Evolutionary conservation across 2,329 filamentous ascomycete species (phyloP), one percentile per base, ranked within the genome.

Genomic region (Claviceps lovelessii): DNA sequence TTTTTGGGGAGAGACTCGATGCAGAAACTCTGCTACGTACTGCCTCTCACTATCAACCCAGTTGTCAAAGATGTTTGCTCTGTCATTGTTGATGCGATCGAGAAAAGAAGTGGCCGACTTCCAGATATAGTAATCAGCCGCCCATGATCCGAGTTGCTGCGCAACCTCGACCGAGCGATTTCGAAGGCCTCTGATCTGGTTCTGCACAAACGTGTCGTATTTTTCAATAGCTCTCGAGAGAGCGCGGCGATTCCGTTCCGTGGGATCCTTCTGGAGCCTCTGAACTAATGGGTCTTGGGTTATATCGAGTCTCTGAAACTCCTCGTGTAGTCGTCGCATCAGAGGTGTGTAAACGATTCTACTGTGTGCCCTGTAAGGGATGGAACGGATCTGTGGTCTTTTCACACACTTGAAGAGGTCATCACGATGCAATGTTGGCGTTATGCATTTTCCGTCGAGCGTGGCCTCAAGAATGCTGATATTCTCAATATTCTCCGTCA

Each of bases 321-420:
- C 72, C 1, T 60, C 41, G 0, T 64, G 56, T 4, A 88, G 65
- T 5, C 68, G 72, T 3, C 58, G 33, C 62, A 85, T 73, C n/a
- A 65, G 65, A 2, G 58, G 51, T 2, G 70, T 72, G 8, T 59
- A 54, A 10, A 58, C n/a, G 4, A 33, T 3, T 54, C 51, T 6
- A 53, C 39, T 4, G 58, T 50, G 2, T 58, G 52, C 17, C 17
- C 17, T 52, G 58, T 72, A 79, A 0, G 61, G 48, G 7, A 71
- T 59, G 11, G 61, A 64, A 2, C 59, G 58, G 39, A 90, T 68
- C 10, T 72, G 64, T 1, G 89, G 89, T n/a, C 73, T 79, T 60
- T 88, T 83, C 2, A 86, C 82, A 60, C 81, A 76, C 19, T 73
- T 72, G n/a, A 86, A 65, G 3, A 95, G 76, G 59, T 93, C 86